Evolutionary conservation across 2,329 filamentous ascomycete species (phyloP).

Genomic region (Periconia sp.): DNA sequence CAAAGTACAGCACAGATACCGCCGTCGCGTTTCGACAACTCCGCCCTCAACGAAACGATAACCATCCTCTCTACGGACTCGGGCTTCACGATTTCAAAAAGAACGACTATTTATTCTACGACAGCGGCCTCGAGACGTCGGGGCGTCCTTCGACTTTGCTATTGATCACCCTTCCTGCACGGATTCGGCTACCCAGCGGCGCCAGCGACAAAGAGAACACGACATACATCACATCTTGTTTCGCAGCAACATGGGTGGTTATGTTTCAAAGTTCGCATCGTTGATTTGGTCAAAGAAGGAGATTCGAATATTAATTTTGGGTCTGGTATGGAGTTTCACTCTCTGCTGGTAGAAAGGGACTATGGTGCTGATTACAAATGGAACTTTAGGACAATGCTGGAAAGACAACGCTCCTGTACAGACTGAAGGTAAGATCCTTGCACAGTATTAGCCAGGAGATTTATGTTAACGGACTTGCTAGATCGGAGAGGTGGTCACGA

Average conservation of each 20-base stretch:
- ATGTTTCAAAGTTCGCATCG: conserved; percentile 32
- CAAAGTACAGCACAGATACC: not conserved
- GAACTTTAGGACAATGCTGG: not conserved
- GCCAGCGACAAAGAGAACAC: conserved; percentile 2
- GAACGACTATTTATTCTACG: not conserved
- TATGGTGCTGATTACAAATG: conserved; percentile 27
- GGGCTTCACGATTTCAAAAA: not conserved
- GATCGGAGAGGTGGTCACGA: conserved; percentile 98
- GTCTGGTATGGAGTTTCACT: conserved; percentile 66
- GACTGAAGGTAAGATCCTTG: conserved; percentile 73
- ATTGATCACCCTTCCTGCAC: not conserved
- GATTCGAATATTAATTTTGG: conserved; percentile 92
- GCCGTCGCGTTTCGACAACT: conserved; percentile 1
- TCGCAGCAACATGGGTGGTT: conserved; percentile 33
- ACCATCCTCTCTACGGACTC: not conserved
- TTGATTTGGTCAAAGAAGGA: conserved; percentile 86
- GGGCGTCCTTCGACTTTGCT: not conserved
- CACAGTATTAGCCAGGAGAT: not conserved
- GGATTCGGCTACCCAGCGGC: not conserved
- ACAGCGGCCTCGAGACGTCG: not conserved
- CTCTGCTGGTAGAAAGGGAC: not conserved
- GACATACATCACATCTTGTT: not conserved
- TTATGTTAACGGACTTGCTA: conserved; percentile 42
- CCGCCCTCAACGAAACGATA: not conserved
- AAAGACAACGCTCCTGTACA: conserved; percentile 79